Evolutionary conservation across 257 asterid species (phyloP).

Genomic region (Vinca minor): DNA sequence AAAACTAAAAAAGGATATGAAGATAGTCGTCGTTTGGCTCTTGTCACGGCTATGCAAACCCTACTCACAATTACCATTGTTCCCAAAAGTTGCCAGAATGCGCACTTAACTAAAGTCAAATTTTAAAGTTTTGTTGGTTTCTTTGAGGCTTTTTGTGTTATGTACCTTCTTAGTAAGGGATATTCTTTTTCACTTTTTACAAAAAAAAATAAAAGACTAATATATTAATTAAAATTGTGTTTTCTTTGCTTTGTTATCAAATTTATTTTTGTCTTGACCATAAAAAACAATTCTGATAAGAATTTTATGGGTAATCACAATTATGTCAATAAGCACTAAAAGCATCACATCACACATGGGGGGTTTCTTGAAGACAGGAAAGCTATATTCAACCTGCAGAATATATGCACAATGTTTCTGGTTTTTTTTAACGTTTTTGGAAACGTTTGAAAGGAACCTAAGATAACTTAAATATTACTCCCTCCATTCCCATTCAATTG

Average conservation of each 20-base stretch:
- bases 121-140: too few relatives aligned
- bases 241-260: background rate
- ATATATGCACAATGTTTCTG: constrained; percentile 10
- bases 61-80: too few relatives aligned
- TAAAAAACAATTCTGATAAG: too few relatives aligned
- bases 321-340: background rate
- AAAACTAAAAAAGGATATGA: constrained; percentile 6
- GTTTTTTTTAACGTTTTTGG: too few relatives aligned
- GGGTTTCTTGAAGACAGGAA: constrained; percentile 14
- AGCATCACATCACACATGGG: constrained; percentile 4
- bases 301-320: constrained; percentile 10
- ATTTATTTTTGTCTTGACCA: constrained; percentile 9
- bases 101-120: too few relatives aligned
- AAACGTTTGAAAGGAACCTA: too few relatives aligned
- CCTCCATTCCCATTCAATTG: too few relatives aligned
- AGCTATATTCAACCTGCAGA: constrained; percentile 7
- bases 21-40: constrained; percentile 25
- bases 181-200: constrained; percentile 24
- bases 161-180: constrained; percentile 18
- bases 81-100: too few relatives aligned
- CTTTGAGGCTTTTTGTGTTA: constrained; percentile 19
- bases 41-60: constrained; percentile 23
- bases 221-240: background rate
- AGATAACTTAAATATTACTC: too few relatives aligned
- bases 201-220: constrained; percentile 13